A percentile compares a stretch with the other conserved stretches of the same genome.
phyloP scores from a whole-genome alignment of 2,329 filamentous ascomycete genomes.

The Sporothrix schenckii region DNA sequence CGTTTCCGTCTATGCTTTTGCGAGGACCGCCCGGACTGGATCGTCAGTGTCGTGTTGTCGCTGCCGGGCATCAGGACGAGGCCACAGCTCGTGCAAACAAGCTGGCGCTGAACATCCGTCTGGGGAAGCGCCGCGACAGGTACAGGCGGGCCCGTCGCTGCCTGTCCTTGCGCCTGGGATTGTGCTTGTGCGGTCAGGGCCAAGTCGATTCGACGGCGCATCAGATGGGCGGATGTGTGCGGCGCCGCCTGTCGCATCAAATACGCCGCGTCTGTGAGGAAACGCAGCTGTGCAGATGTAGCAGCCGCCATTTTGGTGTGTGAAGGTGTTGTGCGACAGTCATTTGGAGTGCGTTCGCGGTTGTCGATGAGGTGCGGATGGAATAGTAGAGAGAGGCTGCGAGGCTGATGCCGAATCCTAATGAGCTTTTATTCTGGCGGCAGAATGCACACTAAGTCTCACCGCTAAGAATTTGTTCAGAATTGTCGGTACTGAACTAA shows the following conservation, averaged over 20 bases:
- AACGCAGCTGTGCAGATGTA: slow-evolving; percentile 44
- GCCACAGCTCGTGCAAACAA: slow-evolving; percentile 63
- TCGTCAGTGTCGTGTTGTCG: slow-evolving; percentile 45
- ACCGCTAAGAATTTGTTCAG: slow-evolving; percentile 2
- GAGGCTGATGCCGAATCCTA: neutral
- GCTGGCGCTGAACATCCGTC: slow-evolving; percentile 56
- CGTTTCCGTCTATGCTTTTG: slow-evolving; percentile 38
- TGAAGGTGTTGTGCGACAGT: neutral
- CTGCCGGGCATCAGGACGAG: slow-evolving; percentile 61
- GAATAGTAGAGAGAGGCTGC: neutral
- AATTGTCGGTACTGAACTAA: neutral
- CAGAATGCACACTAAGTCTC: slow-evolving; percentile 20
- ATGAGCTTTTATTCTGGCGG: slow-evolving; percentile 5
- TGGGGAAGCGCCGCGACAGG: slow-evolving; percentile 32
- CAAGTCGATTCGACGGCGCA: slow-evolving; percentile 56
- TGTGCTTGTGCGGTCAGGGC: slow-evolving; percentile 46
- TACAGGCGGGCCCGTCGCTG: neutral
- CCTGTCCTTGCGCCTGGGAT: slow-evolving; percentile 36
- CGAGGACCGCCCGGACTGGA: slow-evolving; percentile 42
- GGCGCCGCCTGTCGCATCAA: slow-evolving; percentile 57
- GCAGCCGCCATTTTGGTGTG: slow-evolving; percentile 22
- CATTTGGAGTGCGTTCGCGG: neutral
- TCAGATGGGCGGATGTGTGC: slow-evolving; percentile 61
- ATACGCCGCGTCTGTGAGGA: slow-evolving; percentile 63
- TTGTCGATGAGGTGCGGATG: neutral